Percentiles rank a stretch among this genome's conserved stretches.
Conservation (phyloP, 2,329 filamentous ascomycete species). For the Aspergillus sojae region DNA sequence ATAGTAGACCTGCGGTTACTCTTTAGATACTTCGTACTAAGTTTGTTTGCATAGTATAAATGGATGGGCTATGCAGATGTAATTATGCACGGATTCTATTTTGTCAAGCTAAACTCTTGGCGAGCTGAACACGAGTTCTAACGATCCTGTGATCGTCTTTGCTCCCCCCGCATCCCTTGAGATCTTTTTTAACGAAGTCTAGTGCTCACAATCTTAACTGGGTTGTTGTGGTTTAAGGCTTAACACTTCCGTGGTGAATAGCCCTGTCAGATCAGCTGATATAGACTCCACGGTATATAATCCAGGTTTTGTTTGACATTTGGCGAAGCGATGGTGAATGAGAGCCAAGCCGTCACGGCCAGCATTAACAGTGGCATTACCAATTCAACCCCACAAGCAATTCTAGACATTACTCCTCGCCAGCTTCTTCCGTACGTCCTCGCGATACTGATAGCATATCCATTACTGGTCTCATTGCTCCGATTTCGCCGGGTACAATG, state of each 20-base stretch:
- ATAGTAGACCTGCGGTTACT: background rate
- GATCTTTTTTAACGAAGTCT: background rate
- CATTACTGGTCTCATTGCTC: conserved; percentile 29
- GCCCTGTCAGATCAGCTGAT: too few species aligned
- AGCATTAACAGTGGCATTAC: background rate
- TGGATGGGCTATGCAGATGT: too few species aligned
- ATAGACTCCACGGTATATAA: too few species aligned
- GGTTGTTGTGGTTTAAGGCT: background rate
- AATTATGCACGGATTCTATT: background rate
- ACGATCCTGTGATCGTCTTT: background rate
- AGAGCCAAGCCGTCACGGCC: background rate
- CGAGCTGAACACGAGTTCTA: background rate
- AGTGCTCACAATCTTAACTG: background rate
- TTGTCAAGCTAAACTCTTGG: background rate
- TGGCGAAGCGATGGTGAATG: background rate
- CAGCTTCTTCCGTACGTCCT: conserved; percentile 27
- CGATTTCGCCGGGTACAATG: conserved; percentile 39
- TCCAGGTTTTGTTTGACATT: background rate
- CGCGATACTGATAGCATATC: conserved; percentile 28
- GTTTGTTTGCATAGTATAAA: background rate
- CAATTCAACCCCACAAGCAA: background rate
- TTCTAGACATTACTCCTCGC: conserved; percentile 9
- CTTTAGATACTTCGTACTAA: background rate
- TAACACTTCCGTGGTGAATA: background rate
- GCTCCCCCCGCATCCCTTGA: background rate